These are phyloP conservation scores for Davidsoniella australis DNA, from an alignment of 2,329 filamentous ascomycete genomes.

Conservation along the genomic window DNA sequence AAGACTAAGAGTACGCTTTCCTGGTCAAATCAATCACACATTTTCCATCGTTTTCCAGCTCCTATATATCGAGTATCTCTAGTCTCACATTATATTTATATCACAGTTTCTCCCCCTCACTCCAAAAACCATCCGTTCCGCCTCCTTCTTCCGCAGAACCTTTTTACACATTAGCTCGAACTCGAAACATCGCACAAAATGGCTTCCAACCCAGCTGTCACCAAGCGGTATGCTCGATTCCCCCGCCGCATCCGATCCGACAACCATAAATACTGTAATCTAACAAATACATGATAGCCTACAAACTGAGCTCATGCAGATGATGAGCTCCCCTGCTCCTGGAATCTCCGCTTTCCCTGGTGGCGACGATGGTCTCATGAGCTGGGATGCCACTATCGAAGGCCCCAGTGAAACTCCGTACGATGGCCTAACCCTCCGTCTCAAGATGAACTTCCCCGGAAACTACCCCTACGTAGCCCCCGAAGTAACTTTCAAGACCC, in stretches of 20 bases:
- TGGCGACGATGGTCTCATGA: constrained; percentile 73
- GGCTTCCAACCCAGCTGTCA: constrained; percentile 27
- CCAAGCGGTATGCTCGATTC: constrained; percentile 45
- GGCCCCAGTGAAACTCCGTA: constrained; percentile 89
- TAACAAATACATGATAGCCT: constrained; percentile 36
- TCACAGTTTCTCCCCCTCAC: too few relatives aligned
- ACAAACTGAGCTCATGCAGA: constrained; percentile 93
- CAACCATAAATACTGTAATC: constrained; percentile 2
- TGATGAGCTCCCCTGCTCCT: constrained; percentile 89
- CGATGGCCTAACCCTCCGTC: constrained; percentile 73
- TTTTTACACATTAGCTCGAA: too few relatives aligned
- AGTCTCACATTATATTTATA: too few relatives aligned
- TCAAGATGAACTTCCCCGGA: constrained; percentile 73
- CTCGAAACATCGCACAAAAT: too few relatives aligned
- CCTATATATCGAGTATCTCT: too few relatives aligned
- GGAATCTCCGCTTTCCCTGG: constrained; percentile 92
- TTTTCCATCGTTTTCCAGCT: too few relatives aligned
- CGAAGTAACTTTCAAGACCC: constrained; percentile 90
- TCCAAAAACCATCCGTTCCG: too few relatives aligned
- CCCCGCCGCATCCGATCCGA: constrained; percentile 6
- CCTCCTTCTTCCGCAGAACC: too few relatives aligned
- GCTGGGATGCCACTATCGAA: constrained; percentile 86
- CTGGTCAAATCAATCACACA: too few relatives aligned
- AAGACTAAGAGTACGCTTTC: too few relatives aligned
- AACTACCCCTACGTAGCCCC: constrained; percentile 91